Conservation (phyloP, 441 rosid genomes). For the Geranium incanum region DNA sequence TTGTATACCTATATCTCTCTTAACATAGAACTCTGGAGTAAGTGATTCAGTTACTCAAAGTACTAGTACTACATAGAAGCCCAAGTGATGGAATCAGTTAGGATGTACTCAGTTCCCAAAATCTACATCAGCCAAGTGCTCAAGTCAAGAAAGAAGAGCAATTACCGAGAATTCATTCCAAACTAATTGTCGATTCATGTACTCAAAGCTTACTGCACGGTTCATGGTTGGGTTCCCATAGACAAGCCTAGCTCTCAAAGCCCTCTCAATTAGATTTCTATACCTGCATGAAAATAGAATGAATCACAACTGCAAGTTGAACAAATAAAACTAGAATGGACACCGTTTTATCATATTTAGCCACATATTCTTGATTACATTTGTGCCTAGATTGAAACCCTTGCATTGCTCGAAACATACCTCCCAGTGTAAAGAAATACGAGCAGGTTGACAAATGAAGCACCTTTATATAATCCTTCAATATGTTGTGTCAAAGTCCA, state of each 20-base stretch:
- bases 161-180: conserved; percentile 97
- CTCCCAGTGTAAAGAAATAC: conserved; percentile 85
- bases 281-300: conserved; percentile 47
- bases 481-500: conserved; percentile 71
- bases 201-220: conserved; percentile 93
- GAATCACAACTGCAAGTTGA: not conserved
- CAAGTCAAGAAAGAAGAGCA: conserved; percentile 13
- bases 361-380: not conserved
- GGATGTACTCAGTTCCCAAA: not conserved
- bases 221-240: conserved; percentile 84
- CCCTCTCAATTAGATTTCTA: conserved; percentile 83
- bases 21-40: not conserved
- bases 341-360: not conserved
- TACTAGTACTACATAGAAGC: not conserved
- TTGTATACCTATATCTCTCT: not conserved
- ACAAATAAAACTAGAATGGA: not conserved
- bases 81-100: not conserved
- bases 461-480: conserved; percentile 82
- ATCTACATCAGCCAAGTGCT: not conserved
- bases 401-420: conserved; percentile 28
- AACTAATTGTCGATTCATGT: conserved; percentile 94
- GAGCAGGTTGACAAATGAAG: conserved; percentile 76
- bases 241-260: conserved; percentile 82
- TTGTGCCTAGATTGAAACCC: not conserved
- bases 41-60: not conserved